Base-by-base conservation (phyloP, 805 yeast genomes). In the Dipodascus albidus region DNA sequence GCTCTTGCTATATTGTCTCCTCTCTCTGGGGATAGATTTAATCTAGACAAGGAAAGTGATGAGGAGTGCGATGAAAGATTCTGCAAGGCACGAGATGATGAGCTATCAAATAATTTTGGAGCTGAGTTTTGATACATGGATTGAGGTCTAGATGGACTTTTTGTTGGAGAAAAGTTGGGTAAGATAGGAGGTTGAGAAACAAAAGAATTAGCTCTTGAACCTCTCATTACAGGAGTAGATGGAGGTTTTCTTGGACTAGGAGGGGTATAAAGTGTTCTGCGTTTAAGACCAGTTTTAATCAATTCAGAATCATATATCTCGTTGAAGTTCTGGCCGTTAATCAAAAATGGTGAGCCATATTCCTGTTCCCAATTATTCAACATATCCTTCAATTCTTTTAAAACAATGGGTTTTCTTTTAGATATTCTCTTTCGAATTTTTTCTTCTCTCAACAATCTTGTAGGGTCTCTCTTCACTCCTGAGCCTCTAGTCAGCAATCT, bases 371-470 rank as follows among this genome's bases (percentile, higher is more conserved):
- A 85, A 11, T 69, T 70, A 2, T 60, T 55, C 2, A 87, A 60
- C 50, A 76, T 76, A 0, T 57, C 47, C 55, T 75, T 77, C 50
- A 91, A 67, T 1, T 73, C 77, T 2, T 70, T 67, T 8, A 87
- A 68, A 0, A 85, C 72, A 38, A 73, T 71, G 0, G 98, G 98
- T 59, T 87, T 70, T 59, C 78, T 77, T 62, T 80, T 80, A n/a
- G 78, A 69, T 4, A 90, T 73, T 52, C 77, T 76, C 59, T 83
- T 83, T 53, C 97, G 72, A 42, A 81, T 72, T 62, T 76, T 83
- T 64, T 89, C 96, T 64, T 91, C 99, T 54, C 83, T 78, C 54
- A 85, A 73, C 55, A 91, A 70, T 15, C 90, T 83, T 56, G 82
- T 83, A 58, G 91, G 90, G 50, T 67, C 71, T 2, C 68, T 59